A percentile compares a stretch with the other conserved stretches of the same genome.
Conservation (phyloP, 1,139 yeast species). For the Candida sojae region DNA sequence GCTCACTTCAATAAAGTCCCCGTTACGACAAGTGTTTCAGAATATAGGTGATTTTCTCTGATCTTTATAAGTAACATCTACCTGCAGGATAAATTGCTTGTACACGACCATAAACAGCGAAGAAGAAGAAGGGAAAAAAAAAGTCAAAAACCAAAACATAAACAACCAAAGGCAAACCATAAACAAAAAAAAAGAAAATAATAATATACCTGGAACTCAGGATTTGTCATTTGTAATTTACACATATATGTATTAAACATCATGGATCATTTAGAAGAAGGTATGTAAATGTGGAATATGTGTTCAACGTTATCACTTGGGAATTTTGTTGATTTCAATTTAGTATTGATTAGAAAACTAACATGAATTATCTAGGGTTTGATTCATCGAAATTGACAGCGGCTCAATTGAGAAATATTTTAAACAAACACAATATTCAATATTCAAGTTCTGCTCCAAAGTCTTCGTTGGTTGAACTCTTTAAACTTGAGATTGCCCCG, state of each 20-base stretch:
- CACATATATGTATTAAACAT: background rate
- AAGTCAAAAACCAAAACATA: background rate
- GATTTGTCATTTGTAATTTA: background rate
- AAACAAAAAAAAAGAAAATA: background rate
- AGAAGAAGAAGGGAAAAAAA: background rate
- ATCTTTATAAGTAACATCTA: background rate
- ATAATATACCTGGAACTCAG: background rate
- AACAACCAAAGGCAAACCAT: background rate
- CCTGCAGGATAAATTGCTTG: background rate
- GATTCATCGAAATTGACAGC: slow-evolving; percentile 63
- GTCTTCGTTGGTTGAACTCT: slow-evolving; percentile 55
- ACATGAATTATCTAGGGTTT: slow-evolving; percentile 42
- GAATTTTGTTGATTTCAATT: no score
- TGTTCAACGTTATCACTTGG: no score
- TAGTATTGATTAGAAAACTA: slow-evolving; percentile 6
- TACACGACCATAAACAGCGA: background rate
- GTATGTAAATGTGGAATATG: slow-evolving; percentile 8
- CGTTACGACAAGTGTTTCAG: no score
- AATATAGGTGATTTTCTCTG: no score
- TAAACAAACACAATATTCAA: slow-evolving; percentile 56
- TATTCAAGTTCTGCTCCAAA: slow-evolving; percentile 67
- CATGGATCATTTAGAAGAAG: slow-evolving; percentile 14
- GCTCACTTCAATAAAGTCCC: no score
- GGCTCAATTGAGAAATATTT: slow-evolving; percentile 62
- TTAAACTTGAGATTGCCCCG: slow-evolving; percentile 48